Base-by-base conservation (phyloP, 108 stramenopile genomes). In the Schizochytrium sp. region DNA sequence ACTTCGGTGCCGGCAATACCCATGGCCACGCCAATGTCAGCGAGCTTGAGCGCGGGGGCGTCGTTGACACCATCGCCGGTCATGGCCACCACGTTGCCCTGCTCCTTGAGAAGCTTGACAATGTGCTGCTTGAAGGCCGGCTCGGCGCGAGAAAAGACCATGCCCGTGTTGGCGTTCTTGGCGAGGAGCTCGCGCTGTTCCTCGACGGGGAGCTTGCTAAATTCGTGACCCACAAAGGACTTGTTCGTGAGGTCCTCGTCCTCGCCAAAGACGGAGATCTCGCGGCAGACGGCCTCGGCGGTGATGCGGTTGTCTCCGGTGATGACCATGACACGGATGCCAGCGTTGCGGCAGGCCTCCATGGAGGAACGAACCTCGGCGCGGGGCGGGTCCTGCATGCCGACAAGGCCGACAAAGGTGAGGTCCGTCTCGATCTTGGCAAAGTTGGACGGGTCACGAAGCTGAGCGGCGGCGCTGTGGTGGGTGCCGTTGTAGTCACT, bases 341-440 rank as follows among this genome's bases (percentile, higher is more conserved):
- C 99, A 6, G 98, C 98, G 58, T 93, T 87, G 43, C 92, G 91
- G 88, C 98, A 98, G 88, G 92, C 69, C 44, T 83, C 58, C 58
- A 99, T 98, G 87, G 97, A 97, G 16, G 95, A 95, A n/a, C 96
- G 97, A 23, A 98, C 98, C 91, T 98, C 99, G 53, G 97, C 97
- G 16, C 99, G 94, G 5, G 98, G 97, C 5, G 99, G 99, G 90
- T 99, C 99, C 92, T 98, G 98, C 90, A 98, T 98, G 25, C 98
- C 99, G 21, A 95, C 96, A 72, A 98, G 91, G 51, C 99, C 99
- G 45, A 97, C 95, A 72, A 98, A 93, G 21, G 97, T 97, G 88
- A 99, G 93, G 58, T 96, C 96, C 29, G 12, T 10, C 87, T 87
- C 53, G n/a, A 87, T 25, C 23, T 58, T 48, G 87, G 14, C 89